A percentile compares a stretch with the other conserved stretches of the same genome.
These are phyloP conservation scores for Colletotrichum sp. DNA, from an alignment of 2,329 filamentous ascomycete genomes.

Conservation along the genomic window DNA sequence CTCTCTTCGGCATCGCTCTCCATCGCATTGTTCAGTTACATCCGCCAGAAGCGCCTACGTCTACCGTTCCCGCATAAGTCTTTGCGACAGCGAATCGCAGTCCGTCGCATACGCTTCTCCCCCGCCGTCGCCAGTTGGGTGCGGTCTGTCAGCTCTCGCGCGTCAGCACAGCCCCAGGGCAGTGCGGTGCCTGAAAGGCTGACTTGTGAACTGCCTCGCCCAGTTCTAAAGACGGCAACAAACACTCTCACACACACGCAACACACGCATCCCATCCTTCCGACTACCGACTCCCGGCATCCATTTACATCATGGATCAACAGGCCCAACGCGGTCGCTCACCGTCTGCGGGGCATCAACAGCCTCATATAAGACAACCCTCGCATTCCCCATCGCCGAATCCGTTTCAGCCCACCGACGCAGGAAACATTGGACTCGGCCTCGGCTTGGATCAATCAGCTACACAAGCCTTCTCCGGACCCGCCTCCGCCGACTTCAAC, in stretches of 20 bases:
- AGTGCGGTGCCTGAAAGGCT: conserved; percentile 48
- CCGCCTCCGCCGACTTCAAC: conserved; percentile 49
- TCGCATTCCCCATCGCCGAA: conserved; percentile 68
- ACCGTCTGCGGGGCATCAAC: conserved; percentile 62
- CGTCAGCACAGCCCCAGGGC: conserved; percentile 47
- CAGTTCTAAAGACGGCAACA: conserved; percentile 40
- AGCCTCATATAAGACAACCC: conserved; percentile 68
- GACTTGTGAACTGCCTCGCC: conserved; percentile 51
- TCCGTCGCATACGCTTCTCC: conserved; percentile 3
- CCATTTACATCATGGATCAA: conserved; percentile 42
- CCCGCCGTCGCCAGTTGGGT: conserved; percentile 20
- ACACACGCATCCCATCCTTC: conserved; percentile 17
- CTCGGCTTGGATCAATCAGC: conserved; percentile 61
- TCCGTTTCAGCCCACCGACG: conserved; percentile 53
- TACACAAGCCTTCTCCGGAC: conserved; percentile 42
- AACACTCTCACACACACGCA: not conserved
- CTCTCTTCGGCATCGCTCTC: not conserved
- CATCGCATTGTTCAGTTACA: not conserved
- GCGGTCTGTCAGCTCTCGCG: conserved; percentile 31
- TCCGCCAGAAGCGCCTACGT: not conserved
- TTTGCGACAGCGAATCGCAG: conserved; percentile 15
- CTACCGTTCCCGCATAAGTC: not conserved
- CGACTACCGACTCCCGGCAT: conserved; percentile 14
- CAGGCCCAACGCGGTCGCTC: conserved; percentile 59
- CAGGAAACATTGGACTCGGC: conserved; percentile 56